These are phyloP conservation scores for Talaromyces sp. DNA, from an alignment of 2,329 filamentous ascomycete species.

Conservation along the genomic window DNA sequence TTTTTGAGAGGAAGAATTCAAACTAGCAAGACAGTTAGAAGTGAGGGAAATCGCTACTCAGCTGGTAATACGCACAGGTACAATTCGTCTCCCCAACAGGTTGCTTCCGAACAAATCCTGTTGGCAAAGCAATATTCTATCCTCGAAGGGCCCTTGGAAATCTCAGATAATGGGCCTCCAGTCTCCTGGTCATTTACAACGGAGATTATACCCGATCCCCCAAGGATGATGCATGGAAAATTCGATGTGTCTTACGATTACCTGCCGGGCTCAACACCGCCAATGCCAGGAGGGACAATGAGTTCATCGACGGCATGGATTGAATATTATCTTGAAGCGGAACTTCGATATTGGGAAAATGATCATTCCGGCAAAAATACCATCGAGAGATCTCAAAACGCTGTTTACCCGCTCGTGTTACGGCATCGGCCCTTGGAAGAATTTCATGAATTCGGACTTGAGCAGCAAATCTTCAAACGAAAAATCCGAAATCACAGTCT, in stretches of 20 bases:
- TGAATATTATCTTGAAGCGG: conserved; percentile 6
- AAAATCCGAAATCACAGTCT: not conserved
- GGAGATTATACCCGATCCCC: conserved; percentile 1
- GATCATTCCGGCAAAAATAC: not conserved
- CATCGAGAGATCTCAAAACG: not conserved
- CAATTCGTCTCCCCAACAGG: not conserved
- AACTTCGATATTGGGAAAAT: conserved; percentile 1
- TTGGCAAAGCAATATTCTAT: conserved; percentile 1
- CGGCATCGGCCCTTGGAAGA: not conserved
- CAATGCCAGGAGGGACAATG: not conserved
- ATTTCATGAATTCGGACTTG: conserved; percentile 3
- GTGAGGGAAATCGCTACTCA: not conserved
- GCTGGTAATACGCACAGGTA: not conserved
- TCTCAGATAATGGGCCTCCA: not conserved
- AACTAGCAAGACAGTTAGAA: not conserved
- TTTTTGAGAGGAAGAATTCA: conserved; percentile 7
- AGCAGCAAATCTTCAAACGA: not conserved
- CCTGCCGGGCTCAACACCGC: conserved; percentile 1
- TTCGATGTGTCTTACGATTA: not conserved
- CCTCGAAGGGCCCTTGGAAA: conserved; percentile 4
- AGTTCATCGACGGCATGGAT: conserved; percentile 4
- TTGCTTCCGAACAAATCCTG: conserved; percentile 3
- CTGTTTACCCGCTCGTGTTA: not conserved
- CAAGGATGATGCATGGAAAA: not conserved
- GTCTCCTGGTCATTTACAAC: conserved; percentile 5